Evolutionary conservation across 345 rosid genomes (phyloP).

Genomic region (Psidium guajava): DNA sequence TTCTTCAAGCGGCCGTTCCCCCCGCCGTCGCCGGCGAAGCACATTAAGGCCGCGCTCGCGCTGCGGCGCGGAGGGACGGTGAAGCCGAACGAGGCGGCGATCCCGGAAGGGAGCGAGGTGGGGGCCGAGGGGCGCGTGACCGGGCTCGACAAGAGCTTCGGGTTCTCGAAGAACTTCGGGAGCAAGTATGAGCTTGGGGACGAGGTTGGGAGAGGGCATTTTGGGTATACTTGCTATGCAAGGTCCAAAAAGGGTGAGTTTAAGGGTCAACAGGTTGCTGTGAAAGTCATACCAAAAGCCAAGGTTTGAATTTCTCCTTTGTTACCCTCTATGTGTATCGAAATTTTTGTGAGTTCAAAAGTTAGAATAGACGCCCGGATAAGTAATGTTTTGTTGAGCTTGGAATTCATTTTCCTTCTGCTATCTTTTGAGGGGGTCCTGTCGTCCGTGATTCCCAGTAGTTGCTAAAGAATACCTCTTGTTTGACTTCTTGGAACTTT

Average conservation of each 20-base stretch:
- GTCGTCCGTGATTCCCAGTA: not conserved
- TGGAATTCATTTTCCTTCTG: not conserved
- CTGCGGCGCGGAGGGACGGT: conserved; percentile 46
- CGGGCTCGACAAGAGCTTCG: conserved; percentile 76
- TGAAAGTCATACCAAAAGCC: conserved; percentile 83
- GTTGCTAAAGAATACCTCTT: not conserved
- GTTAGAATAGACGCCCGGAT: not conserved
- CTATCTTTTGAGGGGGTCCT: not conserved
- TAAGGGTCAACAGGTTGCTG: conserved; percentile 92
- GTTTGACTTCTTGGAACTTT: not conserved
- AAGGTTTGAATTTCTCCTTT: conserved; percentile 33
- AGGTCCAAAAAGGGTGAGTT: conserved; percentile 82
- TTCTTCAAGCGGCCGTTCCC: conserved; percentile 75
- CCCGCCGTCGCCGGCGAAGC: conserved; percentile 97
- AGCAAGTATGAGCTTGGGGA: conserved; percentile 80
- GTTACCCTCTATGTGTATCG: not conserved
- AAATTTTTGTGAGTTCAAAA: not conserved
- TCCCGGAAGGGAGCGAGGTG: conserved; percentile 56
- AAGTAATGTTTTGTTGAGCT: not conserved
- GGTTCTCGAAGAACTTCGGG: conserved; percentile 65
- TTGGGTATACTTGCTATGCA: conserved; percentile 89
- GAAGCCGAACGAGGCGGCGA: conserved; percentile 49
- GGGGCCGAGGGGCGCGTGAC: conserved; percentile 30
- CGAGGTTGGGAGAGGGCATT: conserved; percentile 93
- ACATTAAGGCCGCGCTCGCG: conserved; percentile 67